These are phyloP conservation scores for Aspergillus sparsus DNA, from an alignment of 495 filamentous ascomycete species.

Conservation along the genomic window DNA sequence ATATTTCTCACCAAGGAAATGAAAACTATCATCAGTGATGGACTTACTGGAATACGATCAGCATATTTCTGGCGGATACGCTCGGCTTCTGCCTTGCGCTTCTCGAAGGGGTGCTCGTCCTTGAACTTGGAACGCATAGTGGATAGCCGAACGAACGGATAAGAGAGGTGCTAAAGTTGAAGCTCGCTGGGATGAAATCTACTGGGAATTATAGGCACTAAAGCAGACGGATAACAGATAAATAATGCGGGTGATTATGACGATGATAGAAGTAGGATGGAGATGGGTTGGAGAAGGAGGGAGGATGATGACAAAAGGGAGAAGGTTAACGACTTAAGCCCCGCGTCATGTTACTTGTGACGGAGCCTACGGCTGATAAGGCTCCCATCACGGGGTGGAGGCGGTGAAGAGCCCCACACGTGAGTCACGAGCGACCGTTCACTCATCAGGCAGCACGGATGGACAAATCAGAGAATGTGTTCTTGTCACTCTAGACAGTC, in stretches of 20 bases:
- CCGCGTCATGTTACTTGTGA: conserved; percentile 31
- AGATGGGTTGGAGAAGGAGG: conserved; percentile 18
- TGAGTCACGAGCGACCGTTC: conserved; percentile 28
- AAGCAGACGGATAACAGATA: conserved; percentile 22
- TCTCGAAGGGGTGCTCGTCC: conserved; percentile 99
- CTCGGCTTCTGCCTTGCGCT: conserved; percentile 97
- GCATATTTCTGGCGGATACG: conserved; percentile 98
- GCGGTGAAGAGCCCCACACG: conserved; percentile 38
- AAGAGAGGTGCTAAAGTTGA: conserved; percentile 1
- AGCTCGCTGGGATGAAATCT: conserved; percentile 5
- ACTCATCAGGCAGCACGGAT: conserved; percentile 3
- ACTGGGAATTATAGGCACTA: conserved; percentile 12
- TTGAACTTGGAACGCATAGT: conserved; percentile 97
- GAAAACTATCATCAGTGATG: neutral
- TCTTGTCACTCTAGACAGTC: neutral
- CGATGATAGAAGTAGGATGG: conserved; percentile 15
- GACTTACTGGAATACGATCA: conserved; percentile 89
- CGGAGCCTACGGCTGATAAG: conserved; percentile 25
- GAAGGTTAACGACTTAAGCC: conserved; percentile 20
- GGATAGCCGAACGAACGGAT: conserved; percentile 37
- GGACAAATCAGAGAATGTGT: neutral
- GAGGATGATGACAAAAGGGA: conserved; percentile 26
- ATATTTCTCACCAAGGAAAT: neutral
- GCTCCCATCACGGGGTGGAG: conserved; percentile 36
- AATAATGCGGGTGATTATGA: conserved; percentile 18